phyloP scores from a whole-genome alignment of 1,284 basidiomycete genomes.

The Pseudozyma tsukubaensis region DNA sequence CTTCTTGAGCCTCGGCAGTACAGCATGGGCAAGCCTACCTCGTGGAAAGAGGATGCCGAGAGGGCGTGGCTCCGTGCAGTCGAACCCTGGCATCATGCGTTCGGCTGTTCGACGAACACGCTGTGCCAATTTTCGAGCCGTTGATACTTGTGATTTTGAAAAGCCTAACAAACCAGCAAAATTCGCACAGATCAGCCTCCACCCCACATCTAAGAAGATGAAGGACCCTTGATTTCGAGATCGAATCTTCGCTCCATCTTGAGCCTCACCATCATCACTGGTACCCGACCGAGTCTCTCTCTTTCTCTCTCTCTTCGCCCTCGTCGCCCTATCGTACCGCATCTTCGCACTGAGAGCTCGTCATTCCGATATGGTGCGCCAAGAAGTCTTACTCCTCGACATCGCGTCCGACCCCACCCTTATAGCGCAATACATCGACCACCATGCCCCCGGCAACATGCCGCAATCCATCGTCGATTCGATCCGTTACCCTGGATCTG shows the following conservation, averaged over 20 bases:
- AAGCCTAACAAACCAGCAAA: conserved; percentile 1
- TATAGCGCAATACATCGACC: conserved; percentile 36
- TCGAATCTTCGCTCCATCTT: not conserved
- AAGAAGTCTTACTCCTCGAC: conserved; percentile 39
- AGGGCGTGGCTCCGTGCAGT: too few species aligned
- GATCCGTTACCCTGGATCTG: conserved; percentile 30
- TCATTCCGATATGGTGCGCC: conserved; percentile 29
- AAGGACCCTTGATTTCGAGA: conserved; percentile 1
- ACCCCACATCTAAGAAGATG: conserved; percentile 5
- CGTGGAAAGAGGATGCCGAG: too few species aligned
- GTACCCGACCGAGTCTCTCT: not conserved
- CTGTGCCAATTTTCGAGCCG: too few species aligned
- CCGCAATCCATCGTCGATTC: conserved; percentile 32
- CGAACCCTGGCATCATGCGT: too few species aligned
- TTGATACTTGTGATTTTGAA: too few species aligned
- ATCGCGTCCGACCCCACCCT: conserved; percentile 21
- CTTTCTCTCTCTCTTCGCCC: not conserved
- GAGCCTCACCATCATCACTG: not conserved
- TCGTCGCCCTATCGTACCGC: too few species aligned
- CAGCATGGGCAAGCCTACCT: too few species aligned
- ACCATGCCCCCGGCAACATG: conserved; percentile 39
- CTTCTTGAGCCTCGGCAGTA: too few species aligned
- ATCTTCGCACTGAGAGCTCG: too few species aligned
- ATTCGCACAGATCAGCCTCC: conserved; percentile 9
- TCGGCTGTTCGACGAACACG: too few species aligned